A percentile compares a stretch with the other conserved stretches of the same genome.
Conservation (phyloP, 257 asterid genomes). For the Nicotiana attenuata region DNA sequence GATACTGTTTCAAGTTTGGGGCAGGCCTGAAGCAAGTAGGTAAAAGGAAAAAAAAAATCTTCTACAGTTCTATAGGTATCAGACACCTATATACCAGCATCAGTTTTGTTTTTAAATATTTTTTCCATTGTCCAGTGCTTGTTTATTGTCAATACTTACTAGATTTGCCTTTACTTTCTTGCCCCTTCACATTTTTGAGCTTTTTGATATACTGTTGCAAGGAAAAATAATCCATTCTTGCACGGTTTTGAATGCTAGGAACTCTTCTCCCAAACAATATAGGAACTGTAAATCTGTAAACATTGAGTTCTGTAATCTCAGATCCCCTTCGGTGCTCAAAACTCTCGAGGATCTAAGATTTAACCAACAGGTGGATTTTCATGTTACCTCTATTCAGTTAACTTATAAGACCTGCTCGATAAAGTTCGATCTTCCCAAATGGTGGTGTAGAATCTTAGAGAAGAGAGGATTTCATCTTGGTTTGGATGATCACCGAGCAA, state of each 20-base stretch:
- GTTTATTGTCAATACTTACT: not conserved
- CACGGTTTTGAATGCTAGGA: not conserved
- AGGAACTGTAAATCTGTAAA: too few relatives aligned
- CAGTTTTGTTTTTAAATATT: not conserved
- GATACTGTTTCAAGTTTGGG: not conserved
- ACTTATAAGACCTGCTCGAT: not conserved
- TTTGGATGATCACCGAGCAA: not conserved
- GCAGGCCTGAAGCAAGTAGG: not conserved
- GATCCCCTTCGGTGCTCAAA: not conserved
- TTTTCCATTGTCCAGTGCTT: not conserved
- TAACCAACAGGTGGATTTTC: not conserved
- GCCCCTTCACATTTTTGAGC: not conserved
- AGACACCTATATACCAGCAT: not conserved
- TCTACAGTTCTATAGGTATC: not conserved
- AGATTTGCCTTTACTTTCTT: not conserved
- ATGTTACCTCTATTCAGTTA: not conserved
- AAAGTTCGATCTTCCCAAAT: not conserved
- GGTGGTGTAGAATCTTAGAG: not conserved
- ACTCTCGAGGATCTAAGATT: not conserved
- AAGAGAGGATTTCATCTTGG: not conserved
- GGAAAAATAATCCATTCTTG: not conserved
- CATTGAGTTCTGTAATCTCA: not conserved
- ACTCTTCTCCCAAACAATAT: not conserved
- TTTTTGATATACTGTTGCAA: not conserved
- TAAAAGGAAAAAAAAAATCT: not conserved